phyloP scores from a whole-genome alignment of 257 asterid species.

The Petunia secreta region DNA sequence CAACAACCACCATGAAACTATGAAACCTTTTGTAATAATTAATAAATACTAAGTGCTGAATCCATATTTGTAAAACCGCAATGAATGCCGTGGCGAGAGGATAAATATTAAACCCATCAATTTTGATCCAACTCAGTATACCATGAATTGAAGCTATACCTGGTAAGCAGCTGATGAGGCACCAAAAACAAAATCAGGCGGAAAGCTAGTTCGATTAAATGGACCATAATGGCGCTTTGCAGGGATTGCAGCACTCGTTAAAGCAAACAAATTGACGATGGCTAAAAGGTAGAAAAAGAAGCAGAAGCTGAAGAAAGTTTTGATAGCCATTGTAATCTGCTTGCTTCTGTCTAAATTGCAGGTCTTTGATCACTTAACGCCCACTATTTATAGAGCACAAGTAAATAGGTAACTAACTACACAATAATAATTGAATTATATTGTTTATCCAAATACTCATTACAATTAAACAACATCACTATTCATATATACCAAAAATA shows the following conservation, averaged over 20 bases:
- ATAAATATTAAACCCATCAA: too few relatives aligned
- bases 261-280: background rate
- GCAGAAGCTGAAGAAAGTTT: background rate
- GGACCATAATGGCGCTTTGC: conserved; percentile 3
- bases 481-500: too few relatives aligned
- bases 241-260: conserved; percentile 8
- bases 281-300: background rate
- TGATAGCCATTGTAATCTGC: background rate
- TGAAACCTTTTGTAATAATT: too few relatives aligned
- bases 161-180: conserved; percentile 47
- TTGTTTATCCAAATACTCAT: too few relatives aligned
- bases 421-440: background rate
- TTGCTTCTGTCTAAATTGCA: background rate
- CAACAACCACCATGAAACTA: too few relatives aligned
- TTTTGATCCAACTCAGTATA: too few relatives aligned
- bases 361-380: background rate
- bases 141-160: too few relatives aligned
- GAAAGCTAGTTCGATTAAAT: conserved; percentile 30
- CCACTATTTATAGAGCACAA: background rate
- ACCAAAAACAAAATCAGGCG: conserved; percentile 41
- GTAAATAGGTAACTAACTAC: too few relatives aligned
- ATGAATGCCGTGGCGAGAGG: too few relatives aligned
- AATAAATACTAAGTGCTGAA: too few relatives aligned
- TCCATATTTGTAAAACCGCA: too few relatives aligned
- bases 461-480: too few relatives aligned